A percentile compares a stretch with the other conserved stretches of the same genome.
Evolutionary conservation across 2,329 filamentous ascomycete species (phyloP).

Genomic region (Hirsutella minnesotensis): DNA sequence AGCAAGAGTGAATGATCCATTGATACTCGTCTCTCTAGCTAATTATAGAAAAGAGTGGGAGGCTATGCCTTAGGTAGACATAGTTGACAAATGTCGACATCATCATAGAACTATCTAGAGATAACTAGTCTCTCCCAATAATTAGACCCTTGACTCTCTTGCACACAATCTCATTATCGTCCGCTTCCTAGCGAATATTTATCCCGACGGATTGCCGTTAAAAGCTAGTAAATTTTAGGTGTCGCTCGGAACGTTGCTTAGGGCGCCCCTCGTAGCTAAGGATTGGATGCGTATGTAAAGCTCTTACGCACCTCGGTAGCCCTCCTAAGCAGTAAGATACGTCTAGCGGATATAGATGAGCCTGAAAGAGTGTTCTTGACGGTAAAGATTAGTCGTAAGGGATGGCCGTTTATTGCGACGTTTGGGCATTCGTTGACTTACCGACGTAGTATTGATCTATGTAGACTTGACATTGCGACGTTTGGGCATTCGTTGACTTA

Average conservation of each 20-base stretch:
- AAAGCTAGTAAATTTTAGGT: conserved; percentile 39
- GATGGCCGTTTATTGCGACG: not conserved
- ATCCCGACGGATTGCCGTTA: conserved; percentile 26
- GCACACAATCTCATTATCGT: no score
- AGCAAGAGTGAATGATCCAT: no score
- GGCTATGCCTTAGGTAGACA: no score
- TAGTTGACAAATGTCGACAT: no score
- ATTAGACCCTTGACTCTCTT: no score
- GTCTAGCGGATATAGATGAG: conserved; percentile 34
- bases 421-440: not conserved
- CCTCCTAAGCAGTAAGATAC: conserved; percentile 4
- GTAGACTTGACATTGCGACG: conserved; percentile 22
- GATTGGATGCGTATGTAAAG: conserved; percentile 32
- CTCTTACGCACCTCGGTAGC: conserved; percentile 23
- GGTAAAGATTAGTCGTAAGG: not conserved
- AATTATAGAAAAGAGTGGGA: no score
- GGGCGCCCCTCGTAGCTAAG: conserved; percentile 25
- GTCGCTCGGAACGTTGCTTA: conserved; percentile 24
- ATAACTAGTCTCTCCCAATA: no score
- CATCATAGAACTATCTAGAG: no score
- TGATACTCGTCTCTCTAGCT: no score
- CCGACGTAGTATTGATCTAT: conserved; percentile 21
- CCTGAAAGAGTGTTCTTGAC: conserved; percentile 21
- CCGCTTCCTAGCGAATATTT: no score
- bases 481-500: not conserved